These are phyloP conservation scores for Skeletonema menzelii DNA, from an alignment of 108 stramenopile genomes.

Conservation along the genomic window DNA sequence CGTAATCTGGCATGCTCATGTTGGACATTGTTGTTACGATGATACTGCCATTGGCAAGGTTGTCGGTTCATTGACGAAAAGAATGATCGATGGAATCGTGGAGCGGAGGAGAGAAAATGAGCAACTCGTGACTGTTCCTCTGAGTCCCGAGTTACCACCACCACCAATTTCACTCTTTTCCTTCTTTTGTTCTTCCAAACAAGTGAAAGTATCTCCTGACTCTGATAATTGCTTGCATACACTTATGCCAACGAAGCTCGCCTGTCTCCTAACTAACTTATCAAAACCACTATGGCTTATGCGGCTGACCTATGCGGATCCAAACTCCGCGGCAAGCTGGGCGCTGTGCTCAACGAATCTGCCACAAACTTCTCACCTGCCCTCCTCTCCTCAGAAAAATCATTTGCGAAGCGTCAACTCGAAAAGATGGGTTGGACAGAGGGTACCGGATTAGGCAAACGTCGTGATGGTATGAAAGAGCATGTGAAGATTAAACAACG, in stretches of 20 bases:
- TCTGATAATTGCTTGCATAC: too few relatives aligned
- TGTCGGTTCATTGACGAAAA: too few relatives aligned
- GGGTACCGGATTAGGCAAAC: slow-evolving; percentile 89
- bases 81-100: too few relatives aligned
- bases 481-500: slow-evolving; percentile 84
- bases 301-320: slow-evolving; percentile 46
- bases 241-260: too few relatives aligned
- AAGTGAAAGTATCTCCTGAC: too few relatives aligned
- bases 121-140: too few relatives aligned
- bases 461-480: slow-evolving; percentile 72
- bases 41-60: too few relatives aligned
- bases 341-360: slow-evolving; percentile 61
- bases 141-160: too few relatives aligned
- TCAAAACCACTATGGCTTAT: slow-evolving; percentile 41
- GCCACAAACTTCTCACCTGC: slow-evolving; percentile 46
- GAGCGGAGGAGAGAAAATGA: too few relatives aligned
- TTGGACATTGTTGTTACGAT: not conserved
- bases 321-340: slow-evolving; percentile 61
- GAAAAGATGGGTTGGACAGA: slow-evolving; percentile 92
- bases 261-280: not conserved
- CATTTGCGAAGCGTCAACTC: slow-evolving; percentile 75
- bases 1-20: not conserved
- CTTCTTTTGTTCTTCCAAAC: too few relatives aligned
- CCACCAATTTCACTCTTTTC: too few relatives aligned
- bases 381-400: slow-evolving; percentile 38